A percentile compares a stretch with the other conserved stretches of the same genome.
These are phyloP conservation scores for Solanum neorickii DNA, from an alignment of 257 asterid genomes.

Conservation along the genomic window DNA sequence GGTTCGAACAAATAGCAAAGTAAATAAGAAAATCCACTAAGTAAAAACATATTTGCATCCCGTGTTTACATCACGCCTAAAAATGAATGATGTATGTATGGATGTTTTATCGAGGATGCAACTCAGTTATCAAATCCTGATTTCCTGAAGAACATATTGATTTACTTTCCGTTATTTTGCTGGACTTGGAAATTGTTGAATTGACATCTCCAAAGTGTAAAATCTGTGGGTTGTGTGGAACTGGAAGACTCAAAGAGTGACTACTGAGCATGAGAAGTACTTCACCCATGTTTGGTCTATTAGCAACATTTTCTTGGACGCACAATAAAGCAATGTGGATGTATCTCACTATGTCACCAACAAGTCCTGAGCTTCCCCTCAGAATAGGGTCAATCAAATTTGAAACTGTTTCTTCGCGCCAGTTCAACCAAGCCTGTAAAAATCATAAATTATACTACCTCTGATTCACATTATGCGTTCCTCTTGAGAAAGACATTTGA, in stretches of 20 bases:
- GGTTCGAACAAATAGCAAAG: neutral
- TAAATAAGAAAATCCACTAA: neutral
- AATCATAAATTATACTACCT: neutral
- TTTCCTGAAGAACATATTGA: neutral
- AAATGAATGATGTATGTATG: neutral
- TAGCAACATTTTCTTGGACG: constrained; percentile 10
- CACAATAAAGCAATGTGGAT: constrained; percentile 20
- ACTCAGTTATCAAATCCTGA: neutral
- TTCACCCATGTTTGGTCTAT: constrained; percentile 24
- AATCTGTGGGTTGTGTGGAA: neutral
- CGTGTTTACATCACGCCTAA: neutral
- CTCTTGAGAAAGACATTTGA: neutral
- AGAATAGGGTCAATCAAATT: constrained; percentile 4
- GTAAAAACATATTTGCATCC: neutral
- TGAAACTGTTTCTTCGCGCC: constrained; percentile 4
- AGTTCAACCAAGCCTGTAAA: constrained; percentile 14
- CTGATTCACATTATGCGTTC: neutral
- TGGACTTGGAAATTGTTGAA: neutral
- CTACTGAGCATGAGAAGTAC: constrained; percentile 18
- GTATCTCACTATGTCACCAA: constrained; percentile 5
- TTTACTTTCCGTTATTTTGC: neutral
- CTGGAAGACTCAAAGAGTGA: constrained; percentile 1
- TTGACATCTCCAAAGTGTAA: neutral
- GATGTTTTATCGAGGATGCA: neutral
- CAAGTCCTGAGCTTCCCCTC: neutral